phyloP scores from a whole-genome alignment of 148 eudicot species.

The Dysphania ambrosioides region DNA sequence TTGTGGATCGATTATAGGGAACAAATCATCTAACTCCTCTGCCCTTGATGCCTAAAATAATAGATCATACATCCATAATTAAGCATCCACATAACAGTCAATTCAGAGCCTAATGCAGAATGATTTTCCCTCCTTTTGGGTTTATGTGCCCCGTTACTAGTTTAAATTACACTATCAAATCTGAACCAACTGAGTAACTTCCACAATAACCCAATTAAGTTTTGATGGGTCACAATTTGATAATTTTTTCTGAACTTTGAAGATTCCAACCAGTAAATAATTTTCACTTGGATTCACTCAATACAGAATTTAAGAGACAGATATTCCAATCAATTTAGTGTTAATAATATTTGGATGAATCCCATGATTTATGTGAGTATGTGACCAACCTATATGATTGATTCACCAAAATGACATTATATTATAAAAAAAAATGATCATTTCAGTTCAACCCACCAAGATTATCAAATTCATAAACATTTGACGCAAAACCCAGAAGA shows the following conservation, averaged over 20 bases:
- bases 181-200: not conserved
- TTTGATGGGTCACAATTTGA: not conserved
- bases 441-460: not conserved
- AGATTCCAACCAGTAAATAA: too few species aligned
- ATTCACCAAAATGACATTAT: not conserved
- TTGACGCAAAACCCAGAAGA: not conserved
- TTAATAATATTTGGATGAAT: too few species aligned
- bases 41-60: slow-evolving; percentile 49
- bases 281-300: too few species aligned
- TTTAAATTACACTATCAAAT: not conserved
- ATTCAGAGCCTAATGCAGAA: not conserved
- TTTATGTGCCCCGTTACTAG: not conserved
- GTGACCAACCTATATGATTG: too few species aligned
- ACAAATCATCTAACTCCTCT: slow-evolving; percentile 72
- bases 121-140: not conserved
- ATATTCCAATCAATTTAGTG: not conserved
- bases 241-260: too few species aligned
- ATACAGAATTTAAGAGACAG: too few species aligned
- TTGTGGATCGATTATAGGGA: slow-evolving; percentile 62
- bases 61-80: not conserved
- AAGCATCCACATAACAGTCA: not conserved
- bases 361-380: too few species aligned
- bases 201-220: not conserved
- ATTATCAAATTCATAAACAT: not conserved
- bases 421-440: not conserved